phyloP scores from a whole-genome alignment of 257 asterid genomes.

The Capsicum rhomboideum region DNA sequence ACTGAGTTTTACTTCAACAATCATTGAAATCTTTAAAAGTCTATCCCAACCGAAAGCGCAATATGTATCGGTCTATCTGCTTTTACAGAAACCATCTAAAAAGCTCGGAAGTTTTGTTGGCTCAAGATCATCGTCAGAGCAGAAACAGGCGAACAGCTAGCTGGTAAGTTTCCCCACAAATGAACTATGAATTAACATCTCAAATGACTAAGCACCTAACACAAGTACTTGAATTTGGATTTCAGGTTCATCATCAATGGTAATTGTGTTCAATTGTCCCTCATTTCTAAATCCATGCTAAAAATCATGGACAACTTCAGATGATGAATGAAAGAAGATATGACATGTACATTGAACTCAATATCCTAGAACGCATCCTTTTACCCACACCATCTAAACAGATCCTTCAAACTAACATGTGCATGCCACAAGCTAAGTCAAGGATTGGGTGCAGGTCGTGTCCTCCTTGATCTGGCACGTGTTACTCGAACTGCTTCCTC shows the following conservation, averaged over 20 bases:
- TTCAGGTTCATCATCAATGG: neutral
- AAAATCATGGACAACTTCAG: neutral
- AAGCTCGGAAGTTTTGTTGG: neutral
- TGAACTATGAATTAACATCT: neutral
- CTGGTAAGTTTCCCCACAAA: neutral
- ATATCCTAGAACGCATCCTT: neutral
- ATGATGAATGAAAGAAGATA: neutral
- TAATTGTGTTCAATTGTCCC: neutral
- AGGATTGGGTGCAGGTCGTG: neutral
- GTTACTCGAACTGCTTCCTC: constrained; percentile 7
- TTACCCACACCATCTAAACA: neutral
- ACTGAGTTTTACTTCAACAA: neutral
- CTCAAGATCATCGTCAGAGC: neutral
- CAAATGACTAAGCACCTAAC: neutral
- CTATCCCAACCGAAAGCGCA: neutral
- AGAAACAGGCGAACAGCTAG: neutral
- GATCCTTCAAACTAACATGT: too few relatives aligned
- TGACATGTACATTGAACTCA: neutral
- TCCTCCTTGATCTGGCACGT: constrained; percentile 13
- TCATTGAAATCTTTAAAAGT: neutral
- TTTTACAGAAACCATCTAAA: neutral
- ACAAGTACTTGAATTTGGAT: neutral
- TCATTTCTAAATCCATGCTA: constrained; percentile 7
- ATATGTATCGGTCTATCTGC: neutral
- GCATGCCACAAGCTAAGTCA: neutral